phyloP scores from a whole-genome alignment of 164 flowering plant species.

The Berberis vulgaris region DNA sequence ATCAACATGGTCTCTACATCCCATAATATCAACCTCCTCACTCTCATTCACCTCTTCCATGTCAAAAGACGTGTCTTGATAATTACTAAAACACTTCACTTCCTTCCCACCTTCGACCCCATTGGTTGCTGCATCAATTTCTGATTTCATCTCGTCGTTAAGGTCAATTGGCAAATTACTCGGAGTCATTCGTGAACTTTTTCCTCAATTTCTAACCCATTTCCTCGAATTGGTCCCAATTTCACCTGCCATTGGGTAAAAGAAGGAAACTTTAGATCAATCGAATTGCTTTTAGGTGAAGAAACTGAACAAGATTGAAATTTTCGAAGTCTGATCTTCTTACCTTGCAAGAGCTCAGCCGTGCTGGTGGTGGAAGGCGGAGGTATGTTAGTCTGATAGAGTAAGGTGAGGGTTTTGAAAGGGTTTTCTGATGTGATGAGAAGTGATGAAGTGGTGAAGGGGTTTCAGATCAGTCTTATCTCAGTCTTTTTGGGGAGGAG shows the following conservation, averaged over 20 bases:
- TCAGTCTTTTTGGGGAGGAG: too few relatives aligned
- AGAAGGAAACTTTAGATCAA: neutral
- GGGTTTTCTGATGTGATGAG: too few relatives aligned
- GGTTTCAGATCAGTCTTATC: too few relatives aligned
- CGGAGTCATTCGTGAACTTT: slow-evolving; percentile 26
- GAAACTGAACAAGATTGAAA: neutral
- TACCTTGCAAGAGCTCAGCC: neutral
- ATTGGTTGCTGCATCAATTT: slow-evolving; percentile 4
- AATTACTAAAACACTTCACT: slow-evolving; percentile 24
- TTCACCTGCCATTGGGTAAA: neutral
- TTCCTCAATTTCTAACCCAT: neutral
- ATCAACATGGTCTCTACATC: slow-evolving; percentile 19
- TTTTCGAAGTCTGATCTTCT: neutral
- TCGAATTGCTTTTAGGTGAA: neutral
- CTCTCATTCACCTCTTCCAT: slow-evolving; percentile 22
- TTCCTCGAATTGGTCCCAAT: neutral
- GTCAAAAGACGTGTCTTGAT: slow-evolving; percentile 24
- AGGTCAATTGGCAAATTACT: slow-evolving; percentile 14
- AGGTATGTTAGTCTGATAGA: too few relatives aligned
- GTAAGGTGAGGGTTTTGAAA: too few relatives aligned
- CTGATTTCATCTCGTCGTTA: slow-evolving; percentile 12
- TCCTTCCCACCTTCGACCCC: slow-evolving; percentile 13
- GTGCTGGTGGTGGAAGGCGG: too few relatives aligned
- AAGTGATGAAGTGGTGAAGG: too few relatives aligned
- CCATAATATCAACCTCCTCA: slow-evolving; percentile 38